Evolutionary conservation across 768 basidiomycete species (phyloP).

Genomic region (Boletus tylopilopsis): DNA sequence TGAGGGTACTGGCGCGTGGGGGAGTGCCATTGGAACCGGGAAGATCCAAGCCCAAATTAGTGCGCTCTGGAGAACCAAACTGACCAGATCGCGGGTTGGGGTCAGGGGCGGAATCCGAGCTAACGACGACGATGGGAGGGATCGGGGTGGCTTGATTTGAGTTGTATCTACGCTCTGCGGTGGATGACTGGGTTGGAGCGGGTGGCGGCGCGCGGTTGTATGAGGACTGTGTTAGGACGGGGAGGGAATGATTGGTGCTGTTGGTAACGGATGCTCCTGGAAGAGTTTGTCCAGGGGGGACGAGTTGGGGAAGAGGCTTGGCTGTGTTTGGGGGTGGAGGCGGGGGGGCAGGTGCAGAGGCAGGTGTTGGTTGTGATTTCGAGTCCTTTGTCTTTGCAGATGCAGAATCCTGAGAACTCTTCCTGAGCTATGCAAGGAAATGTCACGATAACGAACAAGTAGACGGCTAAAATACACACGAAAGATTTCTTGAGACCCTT

Average conservation of each 20-base stretch:
- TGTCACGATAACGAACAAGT: slow-evolving; percentile 20
- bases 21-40: slow-evolving; percentile 46
- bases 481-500: slow-evolving; percentile 84
- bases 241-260: slow-evolving; percentile 38
- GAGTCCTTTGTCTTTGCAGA: slow-evolving; percentile 68
- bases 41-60: slow-evolving; percentile 46
- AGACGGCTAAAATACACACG: slow-evolving; percentile 38
- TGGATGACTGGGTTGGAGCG: slow-evolving; percentile 35
- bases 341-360: slow-evolving; percentile 40
- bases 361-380: slow-evolving; percentile 39
- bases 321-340: slow-evolving; percentile 62
- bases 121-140: slow-evolving; percentile 86
- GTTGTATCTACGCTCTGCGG: slow-evolving; percentile 58
- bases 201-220: slow-evolving; percentile 45
- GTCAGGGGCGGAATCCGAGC: slow-evolving; percentile 60
- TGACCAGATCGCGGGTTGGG: slow-evolving; percentile 38
- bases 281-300: slow-evolving; percentile 36
- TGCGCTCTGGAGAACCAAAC: slow-evolving; percentile 45
- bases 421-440: slow-evolving; percentile 52
- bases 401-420: slow-evolving; percentile 61
- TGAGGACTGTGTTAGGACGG: slow-evolving; percentile 35
- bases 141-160: slow-evolving; percentile 44
- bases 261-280: slow-evolving; percentile 34
- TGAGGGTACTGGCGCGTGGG: slow-evolving; percentile 64
- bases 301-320: slow-evolving; percentile 57